Evolutionary conservation across 73 alveolate species (phyloP).

Genomic region (Tetrahymena malaccensis): DNA sequence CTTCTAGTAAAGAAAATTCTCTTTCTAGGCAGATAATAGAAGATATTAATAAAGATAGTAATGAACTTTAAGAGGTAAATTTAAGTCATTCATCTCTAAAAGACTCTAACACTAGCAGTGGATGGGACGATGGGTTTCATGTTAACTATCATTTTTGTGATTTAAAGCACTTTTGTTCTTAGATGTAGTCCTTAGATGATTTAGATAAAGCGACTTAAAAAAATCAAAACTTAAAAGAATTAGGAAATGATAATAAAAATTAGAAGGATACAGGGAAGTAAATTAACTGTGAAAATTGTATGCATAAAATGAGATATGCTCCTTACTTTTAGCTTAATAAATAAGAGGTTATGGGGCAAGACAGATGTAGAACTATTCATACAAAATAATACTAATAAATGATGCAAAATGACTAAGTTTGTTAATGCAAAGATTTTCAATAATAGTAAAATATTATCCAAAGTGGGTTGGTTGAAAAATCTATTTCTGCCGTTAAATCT

Average conservation of each 20-base stretch:
- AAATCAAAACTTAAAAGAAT: neutral
- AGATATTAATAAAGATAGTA: neutral
- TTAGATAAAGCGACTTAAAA: neutral
- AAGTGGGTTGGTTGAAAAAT: neutral
- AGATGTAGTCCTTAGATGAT: neutral
- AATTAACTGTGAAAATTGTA: neutral
- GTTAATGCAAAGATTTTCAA: neutral
- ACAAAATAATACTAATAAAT: neutral
- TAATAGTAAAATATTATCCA: neutral
- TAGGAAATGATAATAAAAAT: too few relatives aligned
- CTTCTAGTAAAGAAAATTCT: neutral
- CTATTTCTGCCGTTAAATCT: neutral
- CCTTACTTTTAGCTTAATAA: neutral
- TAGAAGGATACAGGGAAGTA: neutral
- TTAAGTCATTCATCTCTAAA: neutral
- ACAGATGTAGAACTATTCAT: neutral
- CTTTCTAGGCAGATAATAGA: neutral
- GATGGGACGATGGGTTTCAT: neutral
- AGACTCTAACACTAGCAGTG: neutral
- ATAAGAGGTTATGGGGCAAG: neutral
- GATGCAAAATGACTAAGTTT: neutral
- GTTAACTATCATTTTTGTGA: neutral
- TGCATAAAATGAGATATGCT: neutral
- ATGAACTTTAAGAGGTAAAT: neutral
- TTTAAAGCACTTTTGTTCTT: neutral